A percentile compares a stretch with the other conserved stretches of the same genome.
Evolutionary conservation across 148 eudicot species (phyloP).

Genomic region (Amaranthus palmeri): DNA sequence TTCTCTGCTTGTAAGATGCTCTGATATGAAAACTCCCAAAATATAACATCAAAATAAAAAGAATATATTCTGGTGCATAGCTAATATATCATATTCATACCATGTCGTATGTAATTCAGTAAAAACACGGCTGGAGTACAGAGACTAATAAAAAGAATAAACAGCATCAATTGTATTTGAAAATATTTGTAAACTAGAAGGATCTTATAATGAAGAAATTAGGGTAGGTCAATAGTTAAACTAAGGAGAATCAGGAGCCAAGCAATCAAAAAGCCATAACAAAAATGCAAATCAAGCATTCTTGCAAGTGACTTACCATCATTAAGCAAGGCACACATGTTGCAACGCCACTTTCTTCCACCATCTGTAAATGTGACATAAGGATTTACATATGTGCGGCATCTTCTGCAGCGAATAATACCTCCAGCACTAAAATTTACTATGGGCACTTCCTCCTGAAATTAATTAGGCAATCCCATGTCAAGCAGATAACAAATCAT

Average conservation of each 20-base stretch:
- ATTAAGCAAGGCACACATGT: conserved; percentile 84
- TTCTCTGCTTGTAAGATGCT: conserved; percentile 1
- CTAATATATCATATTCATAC: not conserved
- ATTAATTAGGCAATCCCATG: conserved; percentile 18
- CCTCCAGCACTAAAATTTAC: conserved; percentile 85
- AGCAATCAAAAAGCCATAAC: not conserved
- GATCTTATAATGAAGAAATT: not conserved
- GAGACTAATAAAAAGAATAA: not conserved
- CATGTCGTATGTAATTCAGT: not conserved
- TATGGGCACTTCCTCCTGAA: conserved; percentile 93
- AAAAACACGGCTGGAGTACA: not conserved
- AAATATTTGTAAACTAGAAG: not conserved
- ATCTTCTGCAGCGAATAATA: conserved; percentile 91
- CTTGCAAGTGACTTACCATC: conserved; percentile 52
- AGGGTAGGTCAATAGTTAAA: not conserved
- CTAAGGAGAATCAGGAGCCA: not conserved
- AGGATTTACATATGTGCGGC: conserved; percentile 94
- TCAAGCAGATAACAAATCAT: conserved; percentile 11
- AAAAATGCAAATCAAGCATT: not conserved
- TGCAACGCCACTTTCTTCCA: conserved; percentile 99
- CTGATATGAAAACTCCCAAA: not conserved
- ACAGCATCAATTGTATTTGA: not conserved
- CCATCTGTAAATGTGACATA: conserved; percentile 78
- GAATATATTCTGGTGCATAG: not conserved
- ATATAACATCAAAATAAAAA: not conserved